These are phyloP conservation scores for Diaporthe citri DNA, from an alignment of 2,329 filamentous ascomycete genomes.

Conservation along the genomic window DNA sequence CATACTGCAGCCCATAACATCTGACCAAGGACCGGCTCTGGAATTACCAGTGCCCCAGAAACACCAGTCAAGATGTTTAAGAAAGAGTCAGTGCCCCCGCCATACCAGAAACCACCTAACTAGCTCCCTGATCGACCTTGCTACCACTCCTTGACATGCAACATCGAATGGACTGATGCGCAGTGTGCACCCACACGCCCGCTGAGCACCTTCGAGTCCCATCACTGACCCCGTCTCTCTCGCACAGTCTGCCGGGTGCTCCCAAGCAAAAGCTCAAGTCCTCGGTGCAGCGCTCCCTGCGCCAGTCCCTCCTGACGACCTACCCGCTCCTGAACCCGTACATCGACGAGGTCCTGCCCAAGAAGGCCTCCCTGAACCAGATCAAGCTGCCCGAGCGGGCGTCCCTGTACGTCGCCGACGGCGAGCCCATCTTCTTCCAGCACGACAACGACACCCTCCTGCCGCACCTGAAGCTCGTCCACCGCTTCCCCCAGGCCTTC, in stretches of 20 bases:
- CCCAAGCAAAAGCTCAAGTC: slow-evolving; percentile 98
- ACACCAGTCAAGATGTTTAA: slow-evolving; percentile 80
- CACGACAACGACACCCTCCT: slow-evolving; percentile 79
- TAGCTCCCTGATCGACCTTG: neutral
- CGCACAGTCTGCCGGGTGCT: slow-evolving; percentile 75
- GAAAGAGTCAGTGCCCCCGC: slow-evolving; percentile 77
- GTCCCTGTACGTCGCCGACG: slow-evolving; percentile 86
- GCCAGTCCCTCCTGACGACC: slow-evolving; percentile 82
- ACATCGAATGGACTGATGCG: neutral
- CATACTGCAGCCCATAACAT: neutral
- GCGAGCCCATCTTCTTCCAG: slow-evolving; percentile 90
- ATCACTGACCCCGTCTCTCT: slow-evolving; percentile 41
- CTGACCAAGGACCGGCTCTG: neutral
- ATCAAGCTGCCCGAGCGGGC: slow-evolving; percentile 94
- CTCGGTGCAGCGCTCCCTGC: slow-evolving; percentile 88
- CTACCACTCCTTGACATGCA: slow-evolving; percentile 7
- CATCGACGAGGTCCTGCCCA: slow-evolving; percentile 95
- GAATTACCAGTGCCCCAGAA: neutral
- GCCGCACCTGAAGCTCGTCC: slow-evolving; percentile 89
- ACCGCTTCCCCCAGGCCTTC: slow-evolving; percentile 89
- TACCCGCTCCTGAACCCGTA: slow-evolving; percentile 88
- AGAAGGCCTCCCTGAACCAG: slow-evolving; percentile 90
- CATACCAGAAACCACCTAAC: neutral
- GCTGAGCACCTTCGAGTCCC: neutral
- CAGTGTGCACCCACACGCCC: neutral